phyloP scores from a whole-genome alignment of 164 flowering plant species.

The Aristolochia californica region DNA sequence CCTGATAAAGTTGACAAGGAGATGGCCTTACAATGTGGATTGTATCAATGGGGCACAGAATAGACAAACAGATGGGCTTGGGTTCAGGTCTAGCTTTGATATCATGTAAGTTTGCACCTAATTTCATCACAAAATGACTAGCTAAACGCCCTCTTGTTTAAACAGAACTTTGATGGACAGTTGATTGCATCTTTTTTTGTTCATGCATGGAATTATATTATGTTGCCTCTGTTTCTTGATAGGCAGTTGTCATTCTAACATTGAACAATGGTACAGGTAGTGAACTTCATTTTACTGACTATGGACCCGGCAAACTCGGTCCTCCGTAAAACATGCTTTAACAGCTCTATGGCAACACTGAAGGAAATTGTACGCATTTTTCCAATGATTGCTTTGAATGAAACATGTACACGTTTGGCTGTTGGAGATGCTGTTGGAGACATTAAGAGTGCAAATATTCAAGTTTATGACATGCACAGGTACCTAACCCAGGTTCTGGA shows the following conservation, averaged over 20 bases:
- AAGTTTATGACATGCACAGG: slow-evolving; percentile 93
- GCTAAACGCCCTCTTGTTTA: too few species aligned
- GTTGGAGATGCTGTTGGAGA: slow-evolving; percentile 88
- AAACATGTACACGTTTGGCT: slow-evolving; percentile 62
- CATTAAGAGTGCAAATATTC: slow-evolving; percentile 49
- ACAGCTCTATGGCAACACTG: slow-evolving; percentile 59
- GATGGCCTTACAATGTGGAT: too few species aligned
- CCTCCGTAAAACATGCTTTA: slow-evolving; percentile 78
- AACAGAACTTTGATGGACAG: too few species aligned
- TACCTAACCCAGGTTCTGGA: slow-evolving; percentile 13
- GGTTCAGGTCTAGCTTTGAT: too few species aligned
- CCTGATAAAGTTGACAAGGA: too few species aligned
- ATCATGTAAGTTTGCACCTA: too few species aligned
- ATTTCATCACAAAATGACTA: too few species aligned
- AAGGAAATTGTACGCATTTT: slow-evolving; percentile 72
- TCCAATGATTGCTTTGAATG: slow-evolving; percentile 87
- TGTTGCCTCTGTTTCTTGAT: too few species aligned
- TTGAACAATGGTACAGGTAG: slow-evolving; percentile 70
- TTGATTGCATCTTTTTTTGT: too few species aligned
- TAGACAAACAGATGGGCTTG: too few species aligned
- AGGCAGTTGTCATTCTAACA: slow-evolving; percentile 21
- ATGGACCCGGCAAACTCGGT: slow-evolving; percentile 81
- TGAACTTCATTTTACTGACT: slow-evolving; percentile 73
- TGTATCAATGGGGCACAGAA: too few species aligned
- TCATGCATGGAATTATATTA: too few species aligned